Evolutionary conservation across 805 yeast species (phyloP).

Genomic region (Yarrowia porcina): DNA sequence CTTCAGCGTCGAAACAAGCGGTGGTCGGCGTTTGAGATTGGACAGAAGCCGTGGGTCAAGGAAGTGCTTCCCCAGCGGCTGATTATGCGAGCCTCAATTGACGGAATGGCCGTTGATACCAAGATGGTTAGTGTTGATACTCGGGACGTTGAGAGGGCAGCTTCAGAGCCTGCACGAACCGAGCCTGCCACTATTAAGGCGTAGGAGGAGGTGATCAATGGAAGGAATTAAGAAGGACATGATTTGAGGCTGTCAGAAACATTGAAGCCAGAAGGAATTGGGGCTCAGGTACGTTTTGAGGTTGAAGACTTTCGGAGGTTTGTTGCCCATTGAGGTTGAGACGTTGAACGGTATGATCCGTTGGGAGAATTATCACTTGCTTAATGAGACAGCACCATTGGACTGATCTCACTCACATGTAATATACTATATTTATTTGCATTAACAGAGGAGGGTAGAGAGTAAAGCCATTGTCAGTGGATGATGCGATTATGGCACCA

Average conservation of each 20-base stretch:
- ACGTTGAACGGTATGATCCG: too few relatives aligned
- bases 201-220: too few relatives aligned
- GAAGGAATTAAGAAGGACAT: too few relatives aligned
- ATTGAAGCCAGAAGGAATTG: too few relatives aligned
- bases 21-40: constrained; percentile 35
- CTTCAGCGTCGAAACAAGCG: constrained; percentile 51
- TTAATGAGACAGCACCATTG: not conserved
- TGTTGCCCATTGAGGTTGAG: too few relatives aligned
- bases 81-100: not conserved
- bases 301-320: not conserved
- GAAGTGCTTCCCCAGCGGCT: constrained; percentile 26
- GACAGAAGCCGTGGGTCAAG: constrained; percentile 29
- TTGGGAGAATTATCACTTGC: not conserved
- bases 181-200: constrained; percentile 4
- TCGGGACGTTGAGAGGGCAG: constrained; percentile 4
- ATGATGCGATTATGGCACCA: too few relatives aligned
- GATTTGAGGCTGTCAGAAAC: too few relatives aligned
- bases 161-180: not conserved
- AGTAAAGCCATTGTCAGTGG: too few relatives aligned
- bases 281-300: not conserved
- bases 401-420: not conserved
- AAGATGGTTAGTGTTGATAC: constrained; percentile 4
- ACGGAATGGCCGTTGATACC: not conserved
- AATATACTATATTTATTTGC: not conserved
- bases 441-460: not conserved